phyloP scores from a whole-genome alignment of 495 filamentous ascomycete genomes.

The Terfezia boudieri region DNA sequence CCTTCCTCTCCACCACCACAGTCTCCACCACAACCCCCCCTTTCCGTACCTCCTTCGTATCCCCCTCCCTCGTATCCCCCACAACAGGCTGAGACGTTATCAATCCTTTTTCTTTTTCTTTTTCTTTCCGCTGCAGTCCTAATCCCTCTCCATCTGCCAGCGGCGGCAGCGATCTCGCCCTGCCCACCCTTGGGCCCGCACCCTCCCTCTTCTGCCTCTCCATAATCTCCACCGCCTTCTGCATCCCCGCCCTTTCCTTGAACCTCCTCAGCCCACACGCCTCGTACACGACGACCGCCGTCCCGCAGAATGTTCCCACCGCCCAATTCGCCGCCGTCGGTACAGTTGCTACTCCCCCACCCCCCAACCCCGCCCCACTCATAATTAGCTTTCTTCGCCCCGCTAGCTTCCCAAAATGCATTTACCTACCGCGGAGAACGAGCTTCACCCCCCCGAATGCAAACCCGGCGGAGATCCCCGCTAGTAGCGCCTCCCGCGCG shows the following conservation, averaged over 20 bases:
- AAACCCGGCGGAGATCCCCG: slow-evolving; percentile 59
- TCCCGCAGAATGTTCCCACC: slow-evolving; percentile 45
- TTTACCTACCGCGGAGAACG: slow-evolving; percentile 41
- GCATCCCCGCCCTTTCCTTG: slow-evolving; percentile 55
- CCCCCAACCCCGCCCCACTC: too few relatives aligned
- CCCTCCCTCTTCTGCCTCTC: slow-evolving; percentile 28
- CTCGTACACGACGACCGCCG: slow-evolving; percentile 47
- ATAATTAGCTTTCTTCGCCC: too few relatives aligned
- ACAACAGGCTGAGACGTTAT: too few relatives aligned
- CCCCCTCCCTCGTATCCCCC: too few relatives aligned
- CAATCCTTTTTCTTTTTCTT: too few relatives aligned
- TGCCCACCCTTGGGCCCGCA: background rate
- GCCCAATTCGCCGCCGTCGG: slow-evolving; percentile 59
- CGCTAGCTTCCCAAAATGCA: too few relatives aligned
- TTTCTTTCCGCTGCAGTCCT: too few relatives aligned
- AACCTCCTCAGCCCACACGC: slow-evolving; percentile 51
- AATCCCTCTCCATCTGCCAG: too few relatives aligned
- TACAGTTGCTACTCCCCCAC: slow-evolving; percentile 13
- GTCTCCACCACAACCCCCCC: too few relatives aligned
- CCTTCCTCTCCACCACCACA: too few relatives aligned
- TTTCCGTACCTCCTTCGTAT: too few relatives aligned
- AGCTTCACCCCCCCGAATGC: slow-evolving; percentile 47
- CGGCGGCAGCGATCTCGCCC: too few relatives aligned
- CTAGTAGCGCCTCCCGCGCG: slow-evolving; percentile 56
- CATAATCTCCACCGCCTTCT: slow-evolving; percentile 57